These are phyloP conservation scores for Clitopilus hobsonii DNA, from an alignment of 768 basidiomycete species.

Conservation along the genomic window DNA sequence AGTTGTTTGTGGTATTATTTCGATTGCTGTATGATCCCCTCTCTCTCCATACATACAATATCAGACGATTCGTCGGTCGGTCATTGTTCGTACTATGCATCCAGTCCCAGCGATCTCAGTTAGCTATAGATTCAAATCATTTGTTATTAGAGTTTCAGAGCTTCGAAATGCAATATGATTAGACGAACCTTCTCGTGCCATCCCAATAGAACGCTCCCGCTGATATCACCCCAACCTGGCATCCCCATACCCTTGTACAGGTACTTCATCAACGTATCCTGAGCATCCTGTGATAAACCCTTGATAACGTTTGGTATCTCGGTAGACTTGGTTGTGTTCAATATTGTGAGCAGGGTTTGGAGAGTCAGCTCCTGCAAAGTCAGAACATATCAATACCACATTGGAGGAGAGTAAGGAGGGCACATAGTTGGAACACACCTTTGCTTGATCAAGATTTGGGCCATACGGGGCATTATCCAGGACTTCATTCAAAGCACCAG, in stretches of 20 bases:
- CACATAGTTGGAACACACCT: constrained; percentile 44
- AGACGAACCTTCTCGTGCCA: constrained; percentile 95
- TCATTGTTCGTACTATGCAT: constrained; percentile 86
- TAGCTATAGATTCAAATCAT: constrained; percentile 41
- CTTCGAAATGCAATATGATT: not conserved
- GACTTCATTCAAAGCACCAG: constrained; percentile 64
- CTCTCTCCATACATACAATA: no score
- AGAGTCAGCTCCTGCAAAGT: constrained; percentile 67
- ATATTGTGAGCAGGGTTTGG: constrained; percentile 76
- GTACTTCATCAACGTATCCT: constrained; percentile 96
- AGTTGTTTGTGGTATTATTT: no score
- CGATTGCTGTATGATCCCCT: no score
- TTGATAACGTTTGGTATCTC: constrained; percentile 80
- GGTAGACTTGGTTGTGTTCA: constrained; percentile 90
- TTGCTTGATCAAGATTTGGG: constrained; percentile 81
- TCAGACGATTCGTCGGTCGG: constrained; percentile 45
- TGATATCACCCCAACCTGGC: constrained; percentile 57
- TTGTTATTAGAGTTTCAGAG: not conserved
- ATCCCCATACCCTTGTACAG: constrained; percentile 94
- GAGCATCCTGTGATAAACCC: constrained; percentile 63
- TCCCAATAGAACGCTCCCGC: constrained; percentile 59
- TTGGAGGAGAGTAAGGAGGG: no score
- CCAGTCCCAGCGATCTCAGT: constrained; percentile 93
- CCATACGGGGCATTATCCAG: constrained; percentile 88
- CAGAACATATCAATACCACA: constrained; percentile 1